Evolutionary conservation across 1,284 basidiomycete species (phyloP), one percentile per base, ranked within the genome.

Genomic region (Trametes versicolor): DNA sequence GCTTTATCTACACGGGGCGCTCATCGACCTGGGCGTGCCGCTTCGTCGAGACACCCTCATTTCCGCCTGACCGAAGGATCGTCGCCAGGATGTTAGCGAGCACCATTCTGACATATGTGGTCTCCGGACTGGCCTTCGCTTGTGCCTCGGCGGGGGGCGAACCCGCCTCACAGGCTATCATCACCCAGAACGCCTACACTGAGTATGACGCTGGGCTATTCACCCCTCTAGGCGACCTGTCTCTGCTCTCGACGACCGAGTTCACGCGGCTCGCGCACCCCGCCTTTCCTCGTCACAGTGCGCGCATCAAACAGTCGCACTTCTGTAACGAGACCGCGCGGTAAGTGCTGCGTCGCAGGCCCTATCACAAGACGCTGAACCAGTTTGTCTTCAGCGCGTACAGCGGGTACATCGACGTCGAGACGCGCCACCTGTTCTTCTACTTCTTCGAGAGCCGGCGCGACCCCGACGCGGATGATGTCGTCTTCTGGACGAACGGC

Each of bases 391-490:
- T 13, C 19, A 69, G 70, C 10, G 65, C 69, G 25, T 73, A 70
- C 69, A 82, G 82, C 0, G 86, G 87, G 21, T 90, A 90, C 74
- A 89, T 92, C 58, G 91, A 92, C 63, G 84, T 87, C 52, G 83
- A 87, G 67, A 88, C 90, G 8, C 84, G 89, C 51, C 90, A 92
- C 68, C 76, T 95, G 23, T 96, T 95, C 81, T 96, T 94, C 82
- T 86, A 85, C 79, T 87, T 87, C 74, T 95, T 96, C 77, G 93
- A 95, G 77, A 91, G 88, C 60, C 81, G 93, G 64, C 81, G 82
- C 49, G 80, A 90, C 65, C 92, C 92, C 2, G 82, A 83, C n/a
- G 82, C 71, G 71, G 89, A 92, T 70, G 88, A 90, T 64, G 82
- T 92, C 7, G 82, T 90, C 37, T 83, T 89, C 64, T 91, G 88